These are phyloP conservation scores for Mortierella sp. DNA, from an alignment of 371 early-diverging fungal species.

Conservation along the genomic window DNA sequence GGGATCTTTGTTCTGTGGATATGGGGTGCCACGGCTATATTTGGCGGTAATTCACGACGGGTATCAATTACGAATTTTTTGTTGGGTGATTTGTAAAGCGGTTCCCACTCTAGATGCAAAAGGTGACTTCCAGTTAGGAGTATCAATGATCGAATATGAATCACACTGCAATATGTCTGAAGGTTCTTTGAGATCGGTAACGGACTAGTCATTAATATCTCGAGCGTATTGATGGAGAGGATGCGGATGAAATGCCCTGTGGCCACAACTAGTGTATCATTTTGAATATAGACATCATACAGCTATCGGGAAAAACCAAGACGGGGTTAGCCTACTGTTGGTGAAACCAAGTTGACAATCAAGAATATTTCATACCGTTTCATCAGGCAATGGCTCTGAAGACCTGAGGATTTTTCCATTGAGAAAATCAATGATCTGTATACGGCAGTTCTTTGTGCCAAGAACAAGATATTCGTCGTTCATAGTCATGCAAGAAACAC, in stretches of 20 bases:
- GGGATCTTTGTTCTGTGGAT: slow-evolving; percentile 44
- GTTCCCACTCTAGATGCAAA: slow-evolving; percentile 50
- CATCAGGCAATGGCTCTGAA: slow-evolving; percentile 16
- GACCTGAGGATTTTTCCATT: slow-evolving; percentile 20
- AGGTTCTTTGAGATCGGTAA: slow-evolving; percentile 19
- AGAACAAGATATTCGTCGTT: slow-evolving; percentile 41
- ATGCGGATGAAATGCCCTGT: slow-evolving; percentile 37
- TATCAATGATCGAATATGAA: slow-evolving; percentile 52
- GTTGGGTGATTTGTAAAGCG: slow-evolving; percentile 29
- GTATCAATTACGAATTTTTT: slow-evolving; percentile 27
- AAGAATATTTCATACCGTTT: slow-evolving; percentile 26
- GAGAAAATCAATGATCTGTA: slow-evolving; percentile 39
- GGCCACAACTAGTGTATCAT: slow-evolving; percentile 41
- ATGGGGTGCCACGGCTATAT: slow-evolving; percentile 29
- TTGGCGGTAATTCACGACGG: slow-evolving; percentile 42
- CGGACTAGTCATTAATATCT: slow-evolving; percentile 13
- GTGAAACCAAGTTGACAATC: background rate
- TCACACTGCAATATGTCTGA: slow-evolving; percentile 39
- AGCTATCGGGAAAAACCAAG: too few relatives aligned
- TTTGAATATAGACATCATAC: slow-evolving; percentile 53
- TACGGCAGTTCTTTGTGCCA: slow-evolving; percentile 21
- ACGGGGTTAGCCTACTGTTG: too few relatives aligned
- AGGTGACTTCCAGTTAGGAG: slow-evolving; percentile 42
- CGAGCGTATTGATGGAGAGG: slow-evolving; percentile 41
- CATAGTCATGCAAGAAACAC: slow-evolving; percentile 53